Evolutionary conservation across 2,329 filamentous ascomycete genomes (phyloP), one percentile per base, ranked within the genome.

Genomic region (Epichloe typhina): DNA sequence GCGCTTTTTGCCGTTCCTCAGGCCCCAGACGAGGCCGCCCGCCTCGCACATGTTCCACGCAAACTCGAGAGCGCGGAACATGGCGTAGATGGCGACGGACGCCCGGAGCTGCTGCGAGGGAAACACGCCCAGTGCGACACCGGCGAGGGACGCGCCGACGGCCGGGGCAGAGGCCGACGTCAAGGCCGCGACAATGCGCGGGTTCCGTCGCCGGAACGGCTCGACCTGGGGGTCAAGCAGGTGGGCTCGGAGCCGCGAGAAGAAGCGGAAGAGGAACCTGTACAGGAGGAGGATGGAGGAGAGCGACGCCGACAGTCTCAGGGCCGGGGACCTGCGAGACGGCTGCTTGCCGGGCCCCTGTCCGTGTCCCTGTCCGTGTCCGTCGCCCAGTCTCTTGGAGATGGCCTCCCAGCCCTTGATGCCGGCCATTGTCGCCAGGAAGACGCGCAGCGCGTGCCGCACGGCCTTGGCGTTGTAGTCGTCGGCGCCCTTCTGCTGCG

Each of bases 271-370:
- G 26, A 97, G 80, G 1, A 95, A 74, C 33, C 93, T 82, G 65
- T 98, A 93, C 54, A 95, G 80, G 42, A 97, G 80, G 19, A 97
- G 76, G 55, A 96, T 88, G 3, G 86, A 78, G 15, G 89, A 90
- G 13, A 96, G 75, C 0, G 88, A 93, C 8, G 90, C 72, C 0
- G 89, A 91, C 9, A 95, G 74, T 50, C 89, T 80, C 47, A 93
- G 72, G 23, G 86, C 84, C 0, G 83, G 74, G 0, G 83, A 88
- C 54, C 76, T 79, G 68, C 79, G 75, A 15, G 81, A 69, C 2
- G 78, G 73, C 41, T 75, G 68, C 58, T 76, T 79, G 26, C 26
- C 0, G 13, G 12, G 33, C 9, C 17, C 40, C 58, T 2, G 37
- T 8, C 15, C 37, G 9, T 2, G 26, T 26, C 12, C 37, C 5